phyloP scores from a whole-genome alignment of 352 stramenopile species.

The Globisporangium ultimum region DNA sequence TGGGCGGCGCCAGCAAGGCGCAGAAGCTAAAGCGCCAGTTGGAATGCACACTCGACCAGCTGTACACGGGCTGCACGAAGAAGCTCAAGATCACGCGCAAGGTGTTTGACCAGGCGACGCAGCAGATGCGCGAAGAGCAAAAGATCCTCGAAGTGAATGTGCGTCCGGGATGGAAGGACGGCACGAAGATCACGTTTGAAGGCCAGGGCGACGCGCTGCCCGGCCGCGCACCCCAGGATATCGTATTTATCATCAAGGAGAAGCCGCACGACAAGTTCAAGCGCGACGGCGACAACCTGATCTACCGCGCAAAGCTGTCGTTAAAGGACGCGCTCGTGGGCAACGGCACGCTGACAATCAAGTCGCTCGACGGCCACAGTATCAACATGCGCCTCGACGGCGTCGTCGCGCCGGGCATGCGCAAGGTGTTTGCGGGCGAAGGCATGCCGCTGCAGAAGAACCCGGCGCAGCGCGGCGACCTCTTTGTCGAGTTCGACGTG shows the following conservation, averaged over 20 bases:
- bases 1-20: conserved; percentile 22
- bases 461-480: conserved; percentile 82
- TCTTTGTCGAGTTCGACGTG: conserved; percentile 97
- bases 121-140: conserved; percentile 93
- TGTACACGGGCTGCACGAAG: conserved; percentile 82
- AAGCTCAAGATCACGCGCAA: conserved; percentile 96
- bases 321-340: conserved; percentile 95
- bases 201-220: conserved; percentile 87
- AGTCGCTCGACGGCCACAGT: conserved; percentile 91
- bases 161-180: conserved; percentile 95
- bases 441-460: conserved; percentile 94
- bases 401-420: conserved; percentile 90
- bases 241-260: conserved; percentile 95
- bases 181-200: conserved; percentile 96
- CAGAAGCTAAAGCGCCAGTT: conserved; percentile 80
- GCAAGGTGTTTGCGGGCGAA: conserved; percentile 91
- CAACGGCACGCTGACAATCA: conserved; percentile 87
- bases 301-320: conserved; percentile 93
- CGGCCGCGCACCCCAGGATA: conserved; percentile 91
- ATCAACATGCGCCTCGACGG: conserved; percentile 89
- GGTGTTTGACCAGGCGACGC: conserved; percentile 63
- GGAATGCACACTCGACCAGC: conserved; percentile 91
- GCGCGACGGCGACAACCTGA: conserved; percentile 93
- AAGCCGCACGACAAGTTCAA: conserved; percentile 90
- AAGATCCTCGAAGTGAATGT: conserved; percentile 95